These are phyloP conservation scores for Macadamia integrifolia DNA, from an alignment of 164 flowering plant genomes.

Conservation along the genomic window DNA sequence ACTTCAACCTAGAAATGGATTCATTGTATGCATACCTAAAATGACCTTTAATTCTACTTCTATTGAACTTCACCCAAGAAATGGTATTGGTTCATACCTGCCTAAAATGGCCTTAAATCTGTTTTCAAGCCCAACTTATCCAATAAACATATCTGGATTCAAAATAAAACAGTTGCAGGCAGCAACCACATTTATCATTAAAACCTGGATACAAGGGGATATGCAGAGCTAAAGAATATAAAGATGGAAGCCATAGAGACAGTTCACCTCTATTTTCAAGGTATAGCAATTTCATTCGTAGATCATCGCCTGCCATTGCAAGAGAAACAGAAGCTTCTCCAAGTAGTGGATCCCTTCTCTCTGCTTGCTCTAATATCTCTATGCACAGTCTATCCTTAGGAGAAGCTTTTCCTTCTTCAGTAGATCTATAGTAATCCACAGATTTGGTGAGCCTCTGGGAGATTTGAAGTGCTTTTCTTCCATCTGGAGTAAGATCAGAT, in stretches of 20 bases:
- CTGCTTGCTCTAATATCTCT: constrained; percentile 92
- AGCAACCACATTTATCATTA: background rate
- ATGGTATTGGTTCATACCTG: no score
- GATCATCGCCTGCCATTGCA: constrained; percentile 82
- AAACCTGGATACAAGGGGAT: background rate
- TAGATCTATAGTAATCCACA: constrained; percentile 39
- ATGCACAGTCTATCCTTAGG: constrained; percentile 77
- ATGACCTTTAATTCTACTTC: no score
- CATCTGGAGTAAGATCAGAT: constrained; percentile 66
- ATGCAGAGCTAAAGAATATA: background rate
- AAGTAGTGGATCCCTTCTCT: constrained; percentile 70
- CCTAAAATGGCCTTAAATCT: no score
- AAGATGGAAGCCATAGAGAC: background rate
- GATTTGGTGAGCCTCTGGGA: constrained; percentile 67
- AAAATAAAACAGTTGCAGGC: no score
- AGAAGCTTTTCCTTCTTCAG: constrained; percentile 63
- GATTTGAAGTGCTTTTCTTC: constrained; percentile 85
- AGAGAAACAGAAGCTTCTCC: constrained; percentile 86
- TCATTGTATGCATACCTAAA: no score
- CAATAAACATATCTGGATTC: no score
- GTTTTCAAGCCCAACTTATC: no score
- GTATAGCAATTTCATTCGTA: constrained; percentile 63
- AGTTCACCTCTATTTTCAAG: constrained; percentile 87
- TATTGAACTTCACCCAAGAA: no score
- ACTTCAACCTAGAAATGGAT: no score